These are phyloP conservation scores for Whalleya microplaca DNA, from an alignment of 2,329 filamentous ascomycete species.

Conservation along the genomic window DNA sequence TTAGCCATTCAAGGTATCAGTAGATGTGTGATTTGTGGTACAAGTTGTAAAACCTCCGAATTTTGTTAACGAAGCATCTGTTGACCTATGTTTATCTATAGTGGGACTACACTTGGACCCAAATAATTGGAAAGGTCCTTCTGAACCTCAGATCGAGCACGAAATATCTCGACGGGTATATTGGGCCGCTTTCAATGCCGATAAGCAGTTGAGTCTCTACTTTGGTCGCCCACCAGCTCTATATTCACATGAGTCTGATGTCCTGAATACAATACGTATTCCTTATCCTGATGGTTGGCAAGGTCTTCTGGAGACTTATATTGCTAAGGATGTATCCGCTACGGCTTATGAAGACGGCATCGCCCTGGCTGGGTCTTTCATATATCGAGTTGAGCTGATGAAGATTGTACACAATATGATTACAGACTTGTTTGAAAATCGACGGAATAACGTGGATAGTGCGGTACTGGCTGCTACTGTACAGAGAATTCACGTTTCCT, in stretches of 20 bases:
- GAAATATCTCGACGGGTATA: slow-evolving; percentile 54
- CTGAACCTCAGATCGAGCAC: slow-evolving; percentile 46
- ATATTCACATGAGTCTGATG: slow-evolving; percentile 53
- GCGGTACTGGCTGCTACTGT: slow-evolving; percentile 47
- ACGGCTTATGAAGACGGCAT: slow-evolving; percentile 53
- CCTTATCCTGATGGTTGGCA: slow-evolving; percentile 55
- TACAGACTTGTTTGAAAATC: slow-evolving; percentile 56
- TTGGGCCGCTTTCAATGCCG: slow-evolving; percentile 54
- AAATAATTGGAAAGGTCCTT: slow-evolving; percentile 50
- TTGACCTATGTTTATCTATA: no score
- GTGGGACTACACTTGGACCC: slow-evolving; percentile 56
- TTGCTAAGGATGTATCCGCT: slow-evolving; percentile 47
- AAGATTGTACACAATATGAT: slow-evolving; percentile 54
- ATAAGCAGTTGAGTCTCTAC: slow-evolving; percentile 55
- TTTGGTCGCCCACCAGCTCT: slow-evolving; percentile 55
- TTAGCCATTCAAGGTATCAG: no score
- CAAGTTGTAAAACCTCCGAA: no score
- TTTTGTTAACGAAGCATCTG: no score
- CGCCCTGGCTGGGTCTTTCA: slow-evolving; percentile 48
- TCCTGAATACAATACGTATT: slow-evolving; percentile 51
- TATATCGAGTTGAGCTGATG: slow-evolving; percentile 51
- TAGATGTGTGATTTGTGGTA: no score
- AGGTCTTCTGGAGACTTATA: slow-evolving; percentile 51
- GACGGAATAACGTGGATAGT: slow-evolving; percentile 44
- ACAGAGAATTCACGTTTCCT: slow-evolving; percentile 49